Base-by-base conservation (phyloP, 2,329 filamentous ascomycete genomes). In the Alternaria arborescens region DNA sequence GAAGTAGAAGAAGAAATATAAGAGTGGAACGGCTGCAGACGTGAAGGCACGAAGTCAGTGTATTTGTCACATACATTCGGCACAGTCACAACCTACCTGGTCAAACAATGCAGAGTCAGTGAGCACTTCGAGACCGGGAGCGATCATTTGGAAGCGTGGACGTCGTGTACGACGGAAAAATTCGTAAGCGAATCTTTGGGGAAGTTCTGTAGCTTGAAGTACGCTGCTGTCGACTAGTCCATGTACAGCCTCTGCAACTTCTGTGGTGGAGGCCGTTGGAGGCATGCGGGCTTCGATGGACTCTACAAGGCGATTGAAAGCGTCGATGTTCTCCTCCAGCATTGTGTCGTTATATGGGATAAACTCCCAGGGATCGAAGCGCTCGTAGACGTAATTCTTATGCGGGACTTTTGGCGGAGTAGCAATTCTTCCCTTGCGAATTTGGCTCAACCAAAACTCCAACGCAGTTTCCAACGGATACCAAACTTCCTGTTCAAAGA, bases 91-190 rank as follows among this genome's bases (percentile, higher is more conserved):
- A 30, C 28, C 3, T 30, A 30, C 28, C 28, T 30, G 32, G 32
- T 52, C 28, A 22, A 47, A 7, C n/a, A 61, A 52, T 26, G 38
- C 52, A 5, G 55, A 18, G 34, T 53, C 43, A n/a, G 53, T 60
- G 10, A 50, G 56, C 12, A 64, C 36, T 22, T 59, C 47, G 10
- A 69, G 60, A 22, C 63, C 67, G 8, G 65, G 63, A 38, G 63
- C 67, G 10, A 69, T 66, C 50, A 48, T 62, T 36, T 40, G 40
- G 54, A 69, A 69, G 20, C 48, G 54, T 38, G 65, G 67, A 18
- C 51, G 58, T n/a, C 52, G 55, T 14, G 40, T 59, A 6, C 51
- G 52, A 26, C 24, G 54, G 18, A 64, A 42, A 36, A 66, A 68
- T 24, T 64, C 52, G 28, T 53, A 58, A 20, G 48, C 48, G n/a